A percentile compares a stretch with the other conserved stretches of the same genome.
Conservation (phyloP, 2,329 filamentous ascomycete species). For the Beauveria brongniartii region DNA sequence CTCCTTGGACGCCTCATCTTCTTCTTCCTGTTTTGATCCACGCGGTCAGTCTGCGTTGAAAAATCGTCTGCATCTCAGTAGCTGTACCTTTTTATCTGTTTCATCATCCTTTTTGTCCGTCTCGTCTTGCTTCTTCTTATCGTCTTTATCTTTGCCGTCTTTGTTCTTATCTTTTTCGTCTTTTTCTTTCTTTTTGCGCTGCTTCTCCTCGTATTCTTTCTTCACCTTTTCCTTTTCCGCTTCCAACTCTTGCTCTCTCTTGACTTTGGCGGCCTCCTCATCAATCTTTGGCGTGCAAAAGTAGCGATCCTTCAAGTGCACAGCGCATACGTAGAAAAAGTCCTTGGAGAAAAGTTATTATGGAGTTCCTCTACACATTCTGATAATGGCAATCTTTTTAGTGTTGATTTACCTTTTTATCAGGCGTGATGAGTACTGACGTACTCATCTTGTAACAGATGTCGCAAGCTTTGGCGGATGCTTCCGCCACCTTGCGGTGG, state of each 20-base stretch:
- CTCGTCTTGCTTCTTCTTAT: constrained; percentile 36
- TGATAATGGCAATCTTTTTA: background rate
- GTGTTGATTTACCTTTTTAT: constrained; percentile 63
- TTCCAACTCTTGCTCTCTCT: constrained; percentile 53
- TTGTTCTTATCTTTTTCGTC: constrained; percentile 49
- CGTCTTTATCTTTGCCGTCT: constrained; percentile 36
- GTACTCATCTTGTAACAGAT: constrained; percentile 85
- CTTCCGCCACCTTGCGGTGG: constrained; percentile 78
- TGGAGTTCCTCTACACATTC: background rate
- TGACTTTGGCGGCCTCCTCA: constrained; percentile 54
- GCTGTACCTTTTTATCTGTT: constrained; percentile 24
- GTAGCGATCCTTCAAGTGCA: constrained; percentile 72
- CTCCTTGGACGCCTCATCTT: constrained; percentile 30
- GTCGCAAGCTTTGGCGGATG: constrained; percentile 75
- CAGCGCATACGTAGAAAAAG: constrained; percentile 84
- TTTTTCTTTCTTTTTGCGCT: constrained; percentile 61
- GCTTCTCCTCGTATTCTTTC: constrained; percentile 70
- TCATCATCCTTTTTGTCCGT: constrained; percentile 32
- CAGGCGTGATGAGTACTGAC: constrained; percentile 80
- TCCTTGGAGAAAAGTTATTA: constrained; percentile 39
- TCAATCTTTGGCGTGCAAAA: constrained; percentile 74
- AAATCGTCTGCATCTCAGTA: too few species aligned
- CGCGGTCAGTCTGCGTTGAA: background rate
- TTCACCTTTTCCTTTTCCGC: constrained; percentile 57
- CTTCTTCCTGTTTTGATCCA: constrained; percentile 15